Evolutionary conservation across 2,329 filamentous ascomycete genomes (phyloP).

Genomic region (Thermochaetoides dissita): DNA sequence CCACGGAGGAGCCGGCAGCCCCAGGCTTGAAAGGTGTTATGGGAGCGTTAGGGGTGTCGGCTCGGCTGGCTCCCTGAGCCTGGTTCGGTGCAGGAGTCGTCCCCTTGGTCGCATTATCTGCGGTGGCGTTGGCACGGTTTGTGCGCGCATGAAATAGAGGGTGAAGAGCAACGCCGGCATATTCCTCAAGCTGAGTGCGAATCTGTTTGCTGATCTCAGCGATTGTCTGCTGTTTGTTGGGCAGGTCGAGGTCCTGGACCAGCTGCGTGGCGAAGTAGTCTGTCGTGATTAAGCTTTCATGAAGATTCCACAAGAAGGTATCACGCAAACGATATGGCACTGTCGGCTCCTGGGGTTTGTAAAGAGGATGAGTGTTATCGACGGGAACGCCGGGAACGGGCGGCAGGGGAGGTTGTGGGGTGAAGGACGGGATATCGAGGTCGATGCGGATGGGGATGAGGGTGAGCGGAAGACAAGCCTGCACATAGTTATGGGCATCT

Average conservation of each 20-base stretch:
- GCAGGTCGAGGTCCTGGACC: conserved; percentile 86
- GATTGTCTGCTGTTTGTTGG: conserved; percentile 55
- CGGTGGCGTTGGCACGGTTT: conserved; percentile 20
- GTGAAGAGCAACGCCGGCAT: conserved; percentile 84
- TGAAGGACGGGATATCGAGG: conserved; percentile 71
- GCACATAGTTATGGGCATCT: conserved; percentile 47
- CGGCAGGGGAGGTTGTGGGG: conserved; percentile 51
- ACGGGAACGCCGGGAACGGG: conserved; percentile 41
- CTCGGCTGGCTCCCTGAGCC: conserved; percentile 16
- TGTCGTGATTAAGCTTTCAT: conserved; percentile 85
- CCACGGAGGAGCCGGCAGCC: conserved; percentile 6
- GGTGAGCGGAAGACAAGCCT: conserved; percentile 69
- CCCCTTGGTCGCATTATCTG: conserved; percentile 24
- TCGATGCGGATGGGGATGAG: conserved; percentile 95
- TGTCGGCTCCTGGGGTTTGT: conserved; percentile 64
- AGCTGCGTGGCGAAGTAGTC: conserved; percentile 88
- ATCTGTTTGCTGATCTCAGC: conserved; percentile 86
- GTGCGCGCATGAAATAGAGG: conserved; percentile 65
- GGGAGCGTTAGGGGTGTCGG: conserved; percentile 18
- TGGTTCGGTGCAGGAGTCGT: conserved; percentile 1
- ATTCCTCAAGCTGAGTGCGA: conserved; percentile 86
- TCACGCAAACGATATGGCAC: conserved; percentile 83
- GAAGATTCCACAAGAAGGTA: conserved; percentile 94
- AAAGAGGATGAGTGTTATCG: conserved; percentile 63
- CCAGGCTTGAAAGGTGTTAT: conserved; percentile 21